A percentile compares a stretch with the other conserved stretches of the same genome.
phyloP scores from a whole-genome alignment of 371 early-diverging fungal genomes.

The Mucor irregularis region DNA sequence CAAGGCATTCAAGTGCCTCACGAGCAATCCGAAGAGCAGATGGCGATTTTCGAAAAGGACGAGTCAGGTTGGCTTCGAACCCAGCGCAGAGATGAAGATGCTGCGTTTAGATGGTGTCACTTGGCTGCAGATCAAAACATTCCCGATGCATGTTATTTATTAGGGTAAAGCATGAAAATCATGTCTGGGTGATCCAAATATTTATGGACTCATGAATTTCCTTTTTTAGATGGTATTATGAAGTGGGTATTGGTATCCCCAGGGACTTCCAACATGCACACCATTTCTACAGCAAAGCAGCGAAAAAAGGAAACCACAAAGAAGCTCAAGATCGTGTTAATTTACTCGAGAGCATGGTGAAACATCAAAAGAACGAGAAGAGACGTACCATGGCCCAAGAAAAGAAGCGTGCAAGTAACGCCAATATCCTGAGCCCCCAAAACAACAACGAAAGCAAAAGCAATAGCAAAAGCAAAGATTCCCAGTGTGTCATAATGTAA shows the following conservation, averaged over 20 bases:
- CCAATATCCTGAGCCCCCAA: neutral
- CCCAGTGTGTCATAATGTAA: slow-evolving; percentile 20
- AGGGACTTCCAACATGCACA: slow-evolving; percentile 34
- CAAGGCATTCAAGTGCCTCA: slow-evolving; percentile 37
- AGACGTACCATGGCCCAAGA: slow-evolving; percentile 6
- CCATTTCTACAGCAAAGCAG: slow-evolving; percentile 35
- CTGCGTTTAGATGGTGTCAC: slow-evolving; percentile 47
- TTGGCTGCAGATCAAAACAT: slow-evolving; percentile 34
- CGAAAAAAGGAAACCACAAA: slow-evolving; percentile 29
- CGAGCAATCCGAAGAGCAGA: slow-evolving; percentile 22
- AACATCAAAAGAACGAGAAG: slow-evolving; percentile 19
- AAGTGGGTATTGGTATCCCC: slow-evolving; percentile 44
- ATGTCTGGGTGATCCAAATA: neutral
- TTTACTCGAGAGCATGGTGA: slow-evolving; percentile 13
- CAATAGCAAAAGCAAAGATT: slow-evolving; percentile 4
- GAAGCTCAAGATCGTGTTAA: slow-evolving; percentile 11
- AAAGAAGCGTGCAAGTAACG: neutral
- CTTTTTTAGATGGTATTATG: slow-evolving; percentile 43
- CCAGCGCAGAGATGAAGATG: slow-evolving; percentile 45
- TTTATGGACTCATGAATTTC: neutral
- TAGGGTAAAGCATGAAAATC: slow-evolving; percentile 39
- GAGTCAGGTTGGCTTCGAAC: slow-evolving; percentile 39
- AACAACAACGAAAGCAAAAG: too few species aligned
- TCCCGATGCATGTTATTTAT: slow-evolving; percentile 39
- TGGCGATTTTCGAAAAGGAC: slow-evolving; percentile 26